phyloP scores from a whole-genome alignment of 1,139 yeast species.

The Scheffersomyces insectosa region DNA sequence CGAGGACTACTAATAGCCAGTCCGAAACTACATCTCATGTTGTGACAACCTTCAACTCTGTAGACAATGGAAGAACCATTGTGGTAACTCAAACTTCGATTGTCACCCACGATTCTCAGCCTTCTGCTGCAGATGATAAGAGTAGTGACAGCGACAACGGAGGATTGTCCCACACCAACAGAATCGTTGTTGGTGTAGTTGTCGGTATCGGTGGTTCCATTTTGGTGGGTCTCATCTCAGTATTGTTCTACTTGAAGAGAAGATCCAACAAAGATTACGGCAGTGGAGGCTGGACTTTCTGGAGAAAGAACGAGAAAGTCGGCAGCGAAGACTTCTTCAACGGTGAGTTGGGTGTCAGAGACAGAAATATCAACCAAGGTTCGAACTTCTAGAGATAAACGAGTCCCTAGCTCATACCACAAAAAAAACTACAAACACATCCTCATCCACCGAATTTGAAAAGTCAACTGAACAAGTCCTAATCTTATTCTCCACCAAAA shows the following conservation, averaged over 20 bases:
- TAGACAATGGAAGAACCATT: slow-evolving; percentile 38
- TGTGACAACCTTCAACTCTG: slow-evolving; percentile 33
- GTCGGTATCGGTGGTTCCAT: slow-evolving; percentile 53
- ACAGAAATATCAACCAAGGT: slow-evolving; percentile 47
- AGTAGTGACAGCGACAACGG: slow-evolving; percentile 12
- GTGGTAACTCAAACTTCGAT: slow-evolving; percentile 41
- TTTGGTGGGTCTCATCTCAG: slow-evolving; percentile 35
- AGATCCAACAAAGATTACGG: slow-evolving; percentile 30
- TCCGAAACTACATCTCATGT: slow-evolving; percentile 11
- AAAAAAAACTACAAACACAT: no score
- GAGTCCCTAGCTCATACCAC: background rate
- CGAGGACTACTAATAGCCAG: slow-evolving; percentile 2
- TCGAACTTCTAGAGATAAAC: slow-evolving; percentile 38
- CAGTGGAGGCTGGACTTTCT: slow-evolving; percentile 49
- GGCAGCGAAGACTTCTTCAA: slow-evolving; percentile 59
- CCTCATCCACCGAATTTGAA: no score
- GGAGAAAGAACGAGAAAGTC: slow-evolving; percentile 51
- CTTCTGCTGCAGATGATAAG: slow-evolving; percentile 24
- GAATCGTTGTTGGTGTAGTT: slow-evolving; percentile 51
- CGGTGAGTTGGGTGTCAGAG: slow-evolving; percentile 54
- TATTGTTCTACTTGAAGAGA: slow-evolving; percentile 38
- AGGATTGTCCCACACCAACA: slow-evolving; percentile 46
- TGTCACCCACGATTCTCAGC: slow-evolving; percentile 21
- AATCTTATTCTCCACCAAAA: no score
- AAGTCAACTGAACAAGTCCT: no score